phyloP scores from a whole-genome alignment of 805 yeast genomes.

The Hanseniaspora taiwanica region DNA sequence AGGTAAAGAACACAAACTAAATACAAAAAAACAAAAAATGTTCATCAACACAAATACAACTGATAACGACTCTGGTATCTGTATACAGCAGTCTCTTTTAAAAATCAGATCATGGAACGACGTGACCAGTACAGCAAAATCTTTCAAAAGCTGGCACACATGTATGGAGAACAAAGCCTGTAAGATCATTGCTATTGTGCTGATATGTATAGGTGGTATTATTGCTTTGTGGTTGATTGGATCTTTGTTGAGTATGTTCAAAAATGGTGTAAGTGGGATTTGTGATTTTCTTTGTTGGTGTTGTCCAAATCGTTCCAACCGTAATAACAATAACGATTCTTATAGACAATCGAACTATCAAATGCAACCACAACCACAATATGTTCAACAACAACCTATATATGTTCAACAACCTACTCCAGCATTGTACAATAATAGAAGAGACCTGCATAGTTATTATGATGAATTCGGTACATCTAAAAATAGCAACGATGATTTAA shows the following conservation, averaged over 20 bases:
- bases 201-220: conserved; percentile 23
- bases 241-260: conserved; percentile 40
- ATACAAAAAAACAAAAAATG: too few relatives aligned
- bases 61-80: too few relatives aligned
- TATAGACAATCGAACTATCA: background rate
- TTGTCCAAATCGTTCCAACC: conserved; percentile 12
- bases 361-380: conserved; percentile 11
- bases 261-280: conserved; percentile 43
- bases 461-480: conserved; percentile 3
- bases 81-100: background rate
- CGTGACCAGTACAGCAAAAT: conserved; percentile 16
- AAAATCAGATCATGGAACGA: conserved; percentile 6
- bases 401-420: conserved; percentile 15
- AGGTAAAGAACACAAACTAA: background rate
- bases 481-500: conserved; percentile 4
- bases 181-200: conserved; percentile 54
- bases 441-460: background rate
- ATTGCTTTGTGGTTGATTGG: conserved; percentile 19
- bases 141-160: conserved; percentile 50
- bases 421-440: background rate
- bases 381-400: conserved; percentile 21
- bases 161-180: conserved; percentile 62
- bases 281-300: conserved; percentile 41
- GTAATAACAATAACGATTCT: background rate
- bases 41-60: too few relatives aligned